A percentile compares a stretch with the other conserved stretches of the same genome.
These are phyloP conservation scores for Cyberlindnera petersonii DNA, from an alignment of 805 yeast species.

Conservation along the genomic window DNA sequence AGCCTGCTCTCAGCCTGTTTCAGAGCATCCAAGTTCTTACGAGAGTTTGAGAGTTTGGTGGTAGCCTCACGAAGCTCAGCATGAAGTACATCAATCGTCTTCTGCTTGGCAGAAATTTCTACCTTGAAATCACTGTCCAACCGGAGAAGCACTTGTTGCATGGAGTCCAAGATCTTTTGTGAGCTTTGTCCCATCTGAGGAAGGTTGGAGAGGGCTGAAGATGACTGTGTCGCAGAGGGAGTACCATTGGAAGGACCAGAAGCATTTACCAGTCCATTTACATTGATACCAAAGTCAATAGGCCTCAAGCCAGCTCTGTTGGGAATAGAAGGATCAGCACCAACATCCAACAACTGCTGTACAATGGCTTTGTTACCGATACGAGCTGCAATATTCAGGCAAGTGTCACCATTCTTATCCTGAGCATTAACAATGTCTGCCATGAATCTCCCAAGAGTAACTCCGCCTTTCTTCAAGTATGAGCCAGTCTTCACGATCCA, in stretches of 20 bases:
- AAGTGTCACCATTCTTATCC: constrained; percentile 92
- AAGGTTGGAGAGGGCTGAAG: not conserved
- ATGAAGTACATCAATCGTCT: constrained; percentile 49
- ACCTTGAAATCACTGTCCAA: constrained; percentile 56
- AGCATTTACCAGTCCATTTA: constrained; percentile 26
- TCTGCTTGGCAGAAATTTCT: constrained; percentile 52
- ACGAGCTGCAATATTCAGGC: constrained; percentile 87
- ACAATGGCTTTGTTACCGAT: constrained; percentile 79
- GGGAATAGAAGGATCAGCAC: constrained; percentile 76
- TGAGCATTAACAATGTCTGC: constrained; percentile 77
- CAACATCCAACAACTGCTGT: constrained; percentile 77
- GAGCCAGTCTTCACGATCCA: constrained; percentile 66
- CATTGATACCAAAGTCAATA: constrained; percentile 73
- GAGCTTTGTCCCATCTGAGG: constrained; percentile 20
- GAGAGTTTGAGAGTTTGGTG: constrained; percentile 41
- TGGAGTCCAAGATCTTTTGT: constrained; percentile 44
- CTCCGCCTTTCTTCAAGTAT: constrained; percentile 40
- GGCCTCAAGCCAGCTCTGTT: constrained; percentile 88
- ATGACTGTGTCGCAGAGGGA: not conserved
- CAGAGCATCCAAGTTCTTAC: constrained; percentile 50
- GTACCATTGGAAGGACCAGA: not conserved
- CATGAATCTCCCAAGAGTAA: constrained; percentile 56
- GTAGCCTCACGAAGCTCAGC: constrained; percentile 56
- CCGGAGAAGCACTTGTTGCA: constrained; percentile 45
- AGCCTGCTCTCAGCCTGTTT: constrained; percentile 41